Evolutionary conservation across 345 rosid species (phyloP).

Genomic region (Aquilaria malaccensis): DNA sequence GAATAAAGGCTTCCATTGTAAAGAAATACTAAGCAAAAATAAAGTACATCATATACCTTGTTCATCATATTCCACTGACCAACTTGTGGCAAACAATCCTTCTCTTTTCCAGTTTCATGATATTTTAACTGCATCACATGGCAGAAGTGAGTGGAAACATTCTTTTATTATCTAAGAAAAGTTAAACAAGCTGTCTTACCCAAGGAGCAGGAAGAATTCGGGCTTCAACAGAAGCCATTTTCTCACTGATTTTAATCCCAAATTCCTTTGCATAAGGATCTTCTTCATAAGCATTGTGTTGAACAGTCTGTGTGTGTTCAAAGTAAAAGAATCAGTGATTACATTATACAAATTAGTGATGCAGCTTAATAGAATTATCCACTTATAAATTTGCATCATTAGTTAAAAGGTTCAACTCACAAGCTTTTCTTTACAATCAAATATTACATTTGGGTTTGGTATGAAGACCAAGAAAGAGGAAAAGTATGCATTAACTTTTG

Average conservation of each 20-base stretch:
- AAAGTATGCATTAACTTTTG: too few species aligned
- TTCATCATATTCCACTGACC: constrained; percentile 99
- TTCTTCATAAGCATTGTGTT: constrained; percentile 80
- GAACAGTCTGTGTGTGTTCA: constrained; percentile 59
- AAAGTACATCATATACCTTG: constrained; percentile 39
- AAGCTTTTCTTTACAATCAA: too few species aligned
- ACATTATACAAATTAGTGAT: too few species aligned
- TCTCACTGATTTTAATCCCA: constrained; percentile 88
- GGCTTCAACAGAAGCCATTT: constrained; percentile 91
- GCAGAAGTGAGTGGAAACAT: constrained; percentile 6
- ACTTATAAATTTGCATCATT: constrained; percentile 1
- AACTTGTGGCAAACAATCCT: constrained; percentile 94
- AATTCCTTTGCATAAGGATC: constrained; percentile 97
- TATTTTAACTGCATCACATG: constrained; percentile 70
- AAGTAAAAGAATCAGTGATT: neutral
- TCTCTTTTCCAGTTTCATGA: constrained; percentile 96
- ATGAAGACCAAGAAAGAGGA: too few species aligned
- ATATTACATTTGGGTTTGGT: too few species aligned
- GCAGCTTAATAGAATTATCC: too few species aligned
- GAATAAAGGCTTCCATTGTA: too few species aligned
- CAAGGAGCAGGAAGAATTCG: constrained; percentile 99
- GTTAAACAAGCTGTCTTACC: constrained; percentile 38
- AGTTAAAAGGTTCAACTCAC: too few species aligned
- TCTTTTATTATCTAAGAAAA: neutral
- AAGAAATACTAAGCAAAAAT: neutral